Evolutionary conservation across 2,329 filamentous ascomycete species (phyloP), one percentile per base, ranked within the genome.

Genomic region (Pyrenophora teres): DNA sequence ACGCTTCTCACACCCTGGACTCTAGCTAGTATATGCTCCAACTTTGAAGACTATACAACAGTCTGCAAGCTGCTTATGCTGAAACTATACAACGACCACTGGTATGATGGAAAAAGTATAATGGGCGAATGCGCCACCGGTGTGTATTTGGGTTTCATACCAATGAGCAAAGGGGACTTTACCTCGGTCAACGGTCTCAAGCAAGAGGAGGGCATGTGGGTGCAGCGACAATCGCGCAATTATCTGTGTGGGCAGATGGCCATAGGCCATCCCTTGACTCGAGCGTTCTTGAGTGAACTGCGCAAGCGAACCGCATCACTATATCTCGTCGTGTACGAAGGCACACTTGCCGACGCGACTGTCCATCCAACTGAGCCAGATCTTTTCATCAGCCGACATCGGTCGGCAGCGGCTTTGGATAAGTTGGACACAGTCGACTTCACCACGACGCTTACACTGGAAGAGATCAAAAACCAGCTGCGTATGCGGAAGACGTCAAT

Each of bases 171-270:
- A 39, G 64, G 63, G 2, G 53, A 64, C 21, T 60, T 59, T 21
- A 50, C 44, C 0, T 15, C 49, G 0, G 36, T 21, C 7, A 12
- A 31, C 1, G 46, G 40, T 4, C 5, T 52, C 0, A 46, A 41
- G 15, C 49, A 59, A n/a, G 50, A 57, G 19, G 19, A 27, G 47
- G 33, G 1, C 23, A 61, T 3, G 12, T 50, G 58, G 32, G 52
- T 65, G 0, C 56, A 69, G 35, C 31, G 50, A 3, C 42, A 70
- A 33, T 52, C 53, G 0, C 63, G 66, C 1, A 70, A 68, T 36
- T 70, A 65, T 6, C 16, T 68, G 2, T 68, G 60, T 15, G 66
- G 66, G 0, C 66, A 68, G n/a, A 70, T 70, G 65, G 66, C 67
- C 0, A 66, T 70, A 1, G 63, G 60, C 0, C 45, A 67, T 6